Percentiles rank a stretch among this genome's conserved stretches.
phyloP scores from a whole-genome alignment of 305 asterid genomes.

The Solanum hybrid region DNA sequence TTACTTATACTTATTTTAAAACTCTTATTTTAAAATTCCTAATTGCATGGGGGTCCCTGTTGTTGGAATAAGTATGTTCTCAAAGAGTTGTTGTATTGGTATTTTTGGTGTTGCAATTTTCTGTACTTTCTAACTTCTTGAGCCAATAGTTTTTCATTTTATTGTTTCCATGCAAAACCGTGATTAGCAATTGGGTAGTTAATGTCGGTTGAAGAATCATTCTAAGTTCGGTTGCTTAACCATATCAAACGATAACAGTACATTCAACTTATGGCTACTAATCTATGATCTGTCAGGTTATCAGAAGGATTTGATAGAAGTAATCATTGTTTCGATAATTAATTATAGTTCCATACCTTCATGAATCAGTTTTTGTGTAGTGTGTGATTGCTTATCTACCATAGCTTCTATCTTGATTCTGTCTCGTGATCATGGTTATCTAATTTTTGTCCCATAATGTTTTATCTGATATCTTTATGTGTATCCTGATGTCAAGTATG shows the following conservation, averaged over 20 bases:
- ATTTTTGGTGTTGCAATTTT: background rate
- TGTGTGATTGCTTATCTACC: background rate
- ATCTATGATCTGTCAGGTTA: background rate
- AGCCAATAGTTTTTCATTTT: background rate
- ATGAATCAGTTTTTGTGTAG: background rate
- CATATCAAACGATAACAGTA: background rate
- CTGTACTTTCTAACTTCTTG: background rate
- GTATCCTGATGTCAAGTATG: background rate
- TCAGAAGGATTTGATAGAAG: background rate
- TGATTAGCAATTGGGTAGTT: background rate
- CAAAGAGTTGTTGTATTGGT: background rate
- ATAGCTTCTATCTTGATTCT: background rate
- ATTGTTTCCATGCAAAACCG: background rate
- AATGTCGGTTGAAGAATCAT: background rate
- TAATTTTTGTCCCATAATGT: background rate
- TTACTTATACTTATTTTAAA: background rate
- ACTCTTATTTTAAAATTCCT: background rate
- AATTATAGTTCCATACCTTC: background rate
- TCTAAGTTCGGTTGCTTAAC: background rate
- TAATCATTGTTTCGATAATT: background rate
- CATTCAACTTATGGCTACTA: background rate
- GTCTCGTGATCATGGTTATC: background rate
- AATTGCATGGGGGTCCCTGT: background rate
- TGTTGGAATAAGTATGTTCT: background rate
- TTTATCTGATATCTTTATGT: background rate